Conservation (phyloP, 2,329 filamentous ascomycete species). For the Fusarium metavorans region DNA sequence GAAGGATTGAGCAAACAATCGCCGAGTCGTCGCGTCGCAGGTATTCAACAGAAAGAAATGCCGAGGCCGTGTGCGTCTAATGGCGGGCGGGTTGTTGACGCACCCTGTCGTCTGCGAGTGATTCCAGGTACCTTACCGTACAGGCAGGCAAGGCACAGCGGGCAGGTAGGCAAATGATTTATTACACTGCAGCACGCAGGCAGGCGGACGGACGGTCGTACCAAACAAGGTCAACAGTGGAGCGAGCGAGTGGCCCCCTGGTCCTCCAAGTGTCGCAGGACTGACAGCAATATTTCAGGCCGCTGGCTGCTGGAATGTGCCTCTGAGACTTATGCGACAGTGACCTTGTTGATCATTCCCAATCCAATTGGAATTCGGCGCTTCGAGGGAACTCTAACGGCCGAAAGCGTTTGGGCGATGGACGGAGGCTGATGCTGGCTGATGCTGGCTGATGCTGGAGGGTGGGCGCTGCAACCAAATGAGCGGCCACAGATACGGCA, state of each 20-base stretch:
- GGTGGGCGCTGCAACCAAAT: conserved; percentile 27
- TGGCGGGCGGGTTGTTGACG: conserved; percentile 28
- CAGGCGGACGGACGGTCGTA: conserved; percentile 15
- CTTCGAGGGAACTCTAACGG: conserved; percentile 23
- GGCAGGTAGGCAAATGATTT: conserved; percentile 14
- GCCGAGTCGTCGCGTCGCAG: conserved; percentile 1
- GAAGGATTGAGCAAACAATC: conserved; percentile 12
- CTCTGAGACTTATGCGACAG: conserved; percentile 37
- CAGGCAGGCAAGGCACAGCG: not conserved
- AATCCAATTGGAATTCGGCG: conserved; percentile 33
- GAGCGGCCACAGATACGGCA: conserved; percentile 13
- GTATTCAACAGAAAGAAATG: conserved; percentile 24
- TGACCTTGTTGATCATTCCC: conserved; percentile 43
- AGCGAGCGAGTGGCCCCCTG: conserved; percentile 21
- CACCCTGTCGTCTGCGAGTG: conserved; percentile 21
- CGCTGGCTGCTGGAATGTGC: conserved; percentile 40
- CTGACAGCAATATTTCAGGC: conserved; percentile 22
- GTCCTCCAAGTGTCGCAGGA: conserved; percentile 32
- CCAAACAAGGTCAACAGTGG: conserved; percentile 30
- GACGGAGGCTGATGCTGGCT: not conserved
- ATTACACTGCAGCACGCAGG: conserved; percentile 32
- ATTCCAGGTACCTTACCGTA: conserved; percentile 16
- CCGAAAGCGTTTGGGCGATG: conserved; percentile 16
- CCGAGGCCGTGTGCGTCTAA: conserved; percentile 36
- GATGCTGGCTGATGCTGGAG: not conserved